phyloP scores from a whole-genome alignment of 345 rosid genomes.

The Erysimum cheiranthoides region DNA sequence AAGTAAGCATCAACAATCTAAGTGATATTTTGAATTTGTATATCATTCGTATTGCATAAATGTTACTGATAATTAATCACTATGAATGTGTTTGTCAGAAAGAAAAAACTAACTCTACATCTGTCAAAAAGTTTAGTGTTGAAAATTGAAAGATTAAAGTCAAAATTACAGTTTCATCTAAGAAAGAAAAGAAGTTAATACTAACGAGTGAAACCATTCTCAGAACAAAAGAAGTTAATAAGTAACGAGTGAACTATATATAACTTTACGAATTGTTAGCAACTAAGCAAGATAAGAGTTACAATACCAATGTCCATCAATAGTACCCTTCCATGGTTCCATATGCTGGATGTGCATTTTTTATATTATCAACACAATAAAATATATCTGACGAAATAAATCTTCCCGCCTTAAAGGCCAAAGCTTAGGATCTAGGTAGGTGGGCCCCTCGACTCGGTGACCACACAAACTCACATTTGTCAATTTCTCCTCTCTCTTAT shows the following conservation, averaged over 20 bases:
- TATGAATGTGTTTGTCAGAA: neutral
- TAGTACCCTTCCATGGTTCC: too few relatives aligned
- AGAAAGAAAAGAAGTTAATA: too few relatives aligned
- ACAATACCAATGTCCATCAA: too few relatives aligned
- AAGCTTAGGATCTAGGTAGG: conserved; percentile 23
- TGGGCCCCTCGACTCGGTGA: conserved; percentile 9
- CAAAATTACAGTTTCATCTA: too few relatives aligned
- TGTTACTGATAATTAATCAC: neutral
- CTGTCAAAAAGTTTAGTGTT: neutral
- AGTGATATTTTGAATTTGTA: neutral
- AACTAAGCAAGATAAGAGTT: too few relatives aligned
- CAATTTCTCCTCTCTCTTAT: conserved; percentile 12
- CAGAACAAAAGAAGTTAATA: too few relatives aligned
- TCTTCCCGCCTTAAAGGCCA: conserved; percentile 40
- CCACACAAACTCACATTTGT: conserved; percentile 39
- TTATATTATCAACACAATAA: too few relatives aligned
- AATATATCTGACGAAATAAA: neutral
- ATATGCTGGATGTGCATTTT: too few relatives aligned
- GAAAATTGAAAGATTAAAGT: neutral
- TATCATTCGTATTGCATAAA: neutral
- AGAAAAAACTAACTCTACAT: neutral
- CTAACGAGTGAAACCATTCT: too few relatives aligned
- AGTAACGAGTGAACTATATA: too few relatives aligned
- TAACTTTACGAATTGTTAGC: too few relatives aligned
- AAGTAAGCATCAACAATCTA: neutral